A percentile compares a stretch with the other conserved stretches of the same genome.
Conservation (phyloP, 2,329 filamentous ascomycete species). For the Epichloe uncinata region DNA sequence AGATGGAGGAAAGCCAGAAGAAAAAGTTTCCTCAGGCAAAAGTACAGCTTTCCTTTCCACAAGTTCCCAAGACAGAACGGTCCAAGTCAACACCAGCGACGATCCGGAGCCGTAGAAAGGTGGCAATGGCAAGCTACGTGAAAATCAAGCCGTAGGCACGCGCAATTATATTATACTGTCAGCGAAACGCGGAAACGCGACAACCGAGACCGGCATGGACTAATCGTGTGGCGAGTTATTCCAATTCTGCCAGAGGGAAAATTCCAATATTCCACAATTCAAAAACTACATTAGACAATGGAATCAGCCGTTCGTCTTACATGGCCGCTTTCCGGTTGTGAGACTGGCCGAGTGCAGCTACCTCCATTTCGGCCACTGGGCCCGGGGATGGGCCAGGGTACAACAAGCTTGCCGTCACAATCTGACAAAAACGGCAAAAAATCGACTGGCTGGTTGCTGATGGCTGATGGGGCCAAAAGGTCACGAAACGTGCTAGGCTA, state of each 20-base stretch:
- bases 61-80: background rate
- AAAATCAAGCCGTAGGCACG: background rate
- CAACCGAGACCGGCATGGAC: background rate
- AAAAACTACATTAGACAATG: background rate
- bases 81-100: background rate
- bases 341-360: conserved; percentile 1
- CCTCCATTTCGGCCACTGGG: conserved; percentile 7
- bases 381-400: background rate
- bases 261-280: background rate
- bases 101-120: background rate
- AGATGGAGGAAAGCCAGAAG: background rate
- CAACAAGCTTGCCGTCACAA: background rate
- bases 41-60: background rate
- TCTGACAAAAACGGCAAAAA: background rate
- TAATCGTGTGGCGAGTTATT: background rate
- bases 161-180: background rate
- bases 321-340: conserved; percentile 4
- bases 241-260: background rate
- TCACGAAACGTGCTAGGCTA: background rate
- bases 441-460: background rate
- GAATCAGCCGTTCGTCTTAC: background rate
- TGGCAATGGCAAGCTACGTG: background rate
- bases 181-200: background rate
- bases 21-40: background rate
- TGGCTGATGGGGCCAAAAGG: background rate